Percentiles rank a stretch among this genome's conserved stretches.
phyloP scores from a whole-genome alignment of 2,329 filamentous ascomycete genomes.

The Colletotrichum sp. region DNA sequence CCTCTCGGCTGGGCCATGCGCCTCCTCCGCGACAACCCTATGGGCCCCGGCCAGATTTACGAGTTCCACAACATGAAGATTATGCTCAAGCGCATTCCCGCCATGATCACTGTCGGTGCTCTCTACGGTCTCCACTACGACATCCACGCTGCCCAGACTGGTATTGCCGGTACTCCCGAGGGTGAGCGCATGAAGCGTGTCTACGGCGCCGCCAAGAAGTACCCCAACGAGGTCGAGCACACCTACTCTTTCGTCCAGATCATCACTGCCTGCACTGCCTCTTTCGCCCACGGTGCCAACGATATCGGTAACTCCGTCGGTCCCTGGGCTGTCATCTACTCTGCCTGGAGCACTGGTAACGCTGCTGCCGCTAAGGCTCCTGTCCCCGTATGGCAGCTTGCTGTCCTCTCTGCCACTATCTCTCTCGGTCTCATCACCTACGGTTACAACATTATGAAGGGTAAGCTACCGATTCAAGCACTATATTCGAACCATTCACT shows the following conservation, averaged over 20 bases:
- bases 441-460: conserved; percentile 86
- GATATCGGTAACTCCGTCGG: conserved; percentile 77
- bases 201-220: conserved; percentile 68
- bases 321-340: conserved; percentile 73
- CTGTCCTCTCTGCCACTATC: conserved; percentile 67
- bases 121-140: conserved; percentile 84
- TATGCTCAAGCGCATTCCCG: conserved; percentile 69
- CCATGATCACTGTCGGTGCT: conserved; percentile 63
- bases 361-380: conserved; percentile 65
- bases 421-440: conserved; percentile 74
- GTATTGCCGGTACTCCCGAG: conserved; percentile 74
- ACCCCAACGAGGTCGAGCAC: conserved; percentile 73
- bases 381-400: conserved; percentile 79
- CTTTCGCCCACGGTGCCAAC: conserved; percentile 79
- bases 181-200: conserved; percentile 73
- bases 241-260: conserved; percentile 71
- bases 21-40: conserved; percentile 73
- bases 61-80: conserved; percentile 73
- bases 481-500: conserved; percentile 6
- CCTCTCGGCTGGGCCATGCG: conserved; percentile 87
- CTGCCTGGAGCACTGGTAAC: conserved; percentile 67
- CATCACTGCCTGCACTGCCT: conserved; percentile 73
- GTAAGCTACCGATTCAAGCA: conserved; percentile 40
- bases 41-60: conserved; percentile 76
- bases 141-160: conserved; percentile 77